Evolutionary conservation across 192 early-diverging fungal species (phyloP).

Genomic region (Umbelopsis ramanniana): DNA sequence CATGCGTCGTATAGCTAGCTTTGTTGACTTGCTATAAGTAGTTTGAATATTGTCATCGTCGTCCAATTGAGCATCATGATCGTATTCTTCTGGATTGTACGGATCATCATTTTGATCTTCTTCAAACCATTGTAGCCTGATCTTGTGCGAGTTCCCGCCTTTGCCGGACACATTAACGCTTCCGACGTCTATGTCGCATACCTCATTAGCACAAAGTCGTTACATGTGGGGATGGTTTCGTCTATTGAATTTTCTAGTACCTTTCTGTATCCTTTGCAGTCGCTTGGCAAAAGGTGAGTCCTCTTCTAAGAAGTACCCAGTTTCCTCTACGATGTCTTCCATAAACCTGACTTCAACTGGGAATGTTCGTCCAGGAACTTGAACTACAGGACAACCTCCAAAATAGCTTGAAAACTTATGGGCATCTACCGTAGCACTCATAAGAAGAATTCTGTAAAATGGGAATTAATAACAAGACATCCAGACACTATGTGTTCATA

Average conservation of each 20-base stretch:
- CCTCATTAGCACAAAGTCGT: not conserved
- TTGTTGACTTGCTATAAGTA: slow-evolving; percentile 30
- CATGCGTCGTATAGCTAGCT: slow-evolving; percentile 51
- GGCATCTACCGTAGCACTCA: slow-evolving; percentile 80
- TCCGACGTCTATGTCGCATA: slow-evolving; percentile 28
- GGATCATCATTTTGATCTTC: slow-evolving; percentile 38
- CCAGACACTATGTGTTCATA: not conserved
- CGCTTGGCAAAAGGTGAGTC: slow-evolving; percentile 45
- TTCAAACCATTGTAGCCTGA: slow-evolving; percentile 40
- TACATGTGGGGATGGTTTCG: too few species aligned
- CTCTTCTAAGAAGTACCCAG: slow-evolving; percentile 56
- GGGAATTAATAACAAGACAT: not conserved
- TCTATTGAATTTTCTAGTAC: not conserved
- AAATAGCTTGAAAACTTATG: slow-evolving; percentile 64
- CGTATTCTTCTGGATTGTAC: slow-evolving; percentile 17
- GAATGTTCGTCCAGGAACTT: slow-evolving; percentile 63
- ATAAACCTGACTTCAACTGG: slow-evolving; percentile 61
- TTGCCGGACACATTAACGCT: slow-evolving; percentile 45
- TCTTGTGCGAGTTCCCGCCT: slow-evolving; percentile 42
- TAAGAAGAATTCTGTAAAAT: slow-evolving; percentile 57
- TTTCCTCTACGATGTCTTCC: slow-evolving; percentile 71
- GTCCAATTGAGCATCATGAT: not conserved
- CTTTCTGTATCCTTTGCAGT: slow-evolving; percentile 18
- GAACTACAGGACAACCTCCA: slow-evolving; percentile 61
- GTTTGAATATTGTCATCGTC: slow-evolving; percentile 1